These are phyloP conservation scores for Salix udensis DNA, from an alignment of 345 rosid species.

Conservation along the genomic window DNA sequence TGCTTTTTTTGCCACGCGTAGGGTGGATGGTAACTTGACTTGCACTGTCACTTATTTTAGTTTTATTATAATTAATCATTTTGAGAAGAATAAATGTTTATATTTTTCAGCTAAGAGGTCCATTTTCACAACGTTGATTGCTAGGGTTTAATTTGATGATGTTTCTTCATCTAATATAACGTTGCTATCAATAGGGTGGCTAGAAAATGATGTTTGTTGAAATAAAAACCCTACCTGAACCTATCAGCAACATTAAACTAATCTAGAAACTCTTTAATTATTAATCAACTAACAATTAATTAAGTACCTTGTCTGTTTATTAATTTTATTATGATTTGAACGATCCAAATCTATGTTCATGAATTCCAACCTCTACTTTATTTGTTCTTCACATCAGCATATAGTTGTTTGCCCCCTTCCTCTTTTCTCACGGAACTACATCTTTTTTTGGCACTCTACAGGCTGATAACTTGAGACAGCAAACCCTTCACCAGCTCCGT, in stretches of 20 bases:
- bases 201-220: slow-evolving; percentile 46
- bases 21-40: slow-evolving; percentile 1
- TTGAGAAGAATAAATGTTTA: slow-evolving; percentile 11
- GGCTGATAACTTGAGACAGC: slow-evolving; percentile 97
- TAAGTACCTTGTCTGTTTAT: background rate
- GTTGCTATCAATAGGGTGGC: slow-evolving; percentile 45
- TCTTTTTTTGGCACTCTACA: slow-evolving; percentile 5
- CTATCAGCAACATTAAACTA: slow-evolving; percentile 12
- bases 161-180: slow-evolving; percentile 28
- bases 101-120: slow-evolving; percentile 33
- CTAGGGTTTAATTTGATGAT: slow-evolving; percentile 24
- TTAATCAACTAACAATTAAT: too few relatives aligned
- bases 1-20: slow-evolving; percentile 3
- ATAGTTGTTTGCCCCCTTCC: background rate
- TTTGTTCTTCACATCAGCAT: background rate
- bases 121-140: slow-evolving; percentile 20
- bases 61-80: background rate
- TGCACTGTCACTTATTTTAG: background rate
- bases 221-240: slow-evolving; percentile 39
- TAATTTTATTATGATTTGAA: slow-evolving; percentile 26
- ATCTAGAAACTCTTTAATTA: background rate
- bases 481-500: slow-evolving; percentile 77
- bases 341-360: slow-evolving; percentile 21
- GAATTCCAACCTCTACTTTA: slow-evolving; percentile 21
- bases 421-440: background rate